Evolutionary conservation across 345 rosid genomes (phyloP).

Genomic region (Citrus mangshanensis): DNA sequence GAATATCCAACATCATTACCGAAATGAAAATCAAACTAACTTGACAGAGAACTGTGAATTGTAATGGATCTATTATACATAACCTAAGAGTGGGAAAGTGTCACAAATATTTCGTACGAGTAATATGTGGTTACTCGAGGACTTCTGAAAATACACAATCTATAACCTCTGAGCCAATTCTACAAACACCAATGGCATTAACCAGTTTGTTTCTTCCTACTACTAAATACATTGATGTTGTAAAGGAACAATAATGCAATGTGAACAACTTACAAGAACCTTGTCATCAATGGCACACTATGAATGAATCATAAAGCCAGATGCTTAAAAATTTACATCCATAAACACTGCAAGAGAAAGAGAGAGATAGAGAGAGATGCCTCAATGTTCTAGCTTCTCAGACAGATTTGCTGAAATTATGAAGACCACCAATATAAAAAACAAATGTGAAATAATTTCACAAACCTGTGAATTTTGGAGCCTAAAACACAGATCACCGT

Average conservation of each 20-base stretch:
- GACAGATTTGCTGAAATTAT: neutral
- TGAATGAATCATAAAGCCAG: conserved; percentile 1
- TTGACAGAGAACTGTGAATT: neutral
- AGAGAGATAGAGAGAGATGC: neutral
- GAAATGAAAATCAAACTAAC: too few species aligned
- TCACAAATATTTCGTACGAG: neutral
- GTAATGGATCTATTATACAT: neutral
- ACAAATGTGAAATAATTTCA: neutral
- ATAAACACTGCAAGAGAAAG: neutral
- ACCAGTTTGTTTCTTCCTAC: neutral
- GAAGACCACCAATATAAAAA: neutral
- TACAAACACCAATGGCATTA: conserved; percentile 13
- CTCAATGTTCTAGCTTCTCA: neutral
- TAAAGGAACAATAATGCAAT: neutral
- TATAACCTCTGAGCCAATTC: conserved; percentile 20
- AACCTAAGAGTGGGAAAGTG: neutral
- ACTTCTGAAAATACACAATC: conserved; percentile 13
- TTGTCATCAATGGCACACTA: neutral
- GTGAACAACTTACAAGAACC: neutral
- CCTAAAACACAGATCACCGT: neutral
- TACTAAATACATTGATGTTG: neutral
- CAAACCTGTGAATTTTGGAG: conserved; percentile 15
- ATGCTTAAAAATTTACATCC: neutral
- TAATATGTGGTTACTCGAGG: neutral
- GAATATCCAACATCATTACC: too few species aligned